These are phyloP conservation scores for Juglanconis juglandina DNA, from an alignment of 2,329 filamentous ascomycete genomes.

Conservation along the genomic window DNA sequence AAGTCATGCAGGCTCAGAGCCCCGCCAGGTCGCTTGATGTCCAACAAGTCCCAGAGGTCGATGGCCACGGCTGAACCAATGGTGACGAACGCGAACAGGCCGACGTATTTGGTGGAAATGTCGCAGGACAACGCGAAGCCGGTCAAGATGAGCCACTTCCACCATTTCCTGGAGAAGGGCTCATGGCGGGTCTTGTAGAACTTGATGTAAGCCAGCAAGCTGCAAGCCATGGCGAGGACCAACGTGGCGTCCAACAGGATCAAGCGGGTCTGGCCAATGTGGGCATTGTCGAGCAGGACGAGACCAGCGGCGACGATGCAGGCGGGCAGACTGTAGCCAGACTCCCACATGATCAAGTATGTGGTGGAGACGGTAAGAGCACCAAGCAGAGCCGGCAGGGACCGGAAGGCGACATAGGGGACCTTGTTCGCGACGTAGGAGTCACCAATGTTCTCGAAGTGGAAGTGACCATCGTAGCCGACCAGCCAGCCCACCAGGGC, in stretches of 20 bases:
- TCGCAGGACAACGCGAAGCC: constrained; percentile 94
- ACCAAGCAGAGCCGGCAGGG: constrained; percentile 86
- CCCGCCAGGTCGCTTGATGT: constrained; percentile 80
- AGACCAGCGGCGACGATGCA: constrained; percentile 82
- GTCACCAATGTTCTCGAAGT: constrained; percentile 99
- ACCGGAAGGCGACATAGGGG: constrained; percentile 92
- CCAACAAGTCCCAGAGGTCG: constrained; percentile 90
- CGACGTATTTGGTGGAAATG: constrained; percentile 98
- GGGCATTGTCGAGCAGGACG: constrained; percentile 93
- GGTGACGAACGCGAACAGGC: constrained; percentile 93
- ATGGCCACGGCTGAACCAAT: constrained; percentile 92
- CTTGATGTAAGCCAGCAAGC: constrained; percentile 88
- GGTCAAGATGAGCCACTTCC: constrained; percentile 97
- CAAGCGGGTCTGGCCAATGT: constrained; percentile 91
- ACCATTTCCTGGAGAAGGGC: constrained; percentile 94
- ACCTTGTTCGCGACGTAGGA: constrained; percentile 97
- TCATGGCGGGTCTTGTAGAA: constrained; percentile 95
- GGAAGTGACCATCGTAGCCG: constrained; percentile 93
- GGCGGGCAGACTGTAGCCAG: constrained; percentile 91
- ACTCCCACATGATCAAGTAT: constrained; percentile 99
- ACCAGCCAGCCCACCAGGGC: constrained; percentile 96
- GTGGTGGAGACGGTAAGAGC: constrained; percentile 90
- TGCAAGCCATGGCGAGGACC: constrained; percentile 93
- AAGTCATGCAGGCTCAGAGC: constrained; percentile 77
- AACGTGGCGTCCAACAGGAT: constrained; percentile 94